Base-by-base conservation (phyloP, 2,329 filamentous ascomycete species). In the Nemania diffusa region DNA sequence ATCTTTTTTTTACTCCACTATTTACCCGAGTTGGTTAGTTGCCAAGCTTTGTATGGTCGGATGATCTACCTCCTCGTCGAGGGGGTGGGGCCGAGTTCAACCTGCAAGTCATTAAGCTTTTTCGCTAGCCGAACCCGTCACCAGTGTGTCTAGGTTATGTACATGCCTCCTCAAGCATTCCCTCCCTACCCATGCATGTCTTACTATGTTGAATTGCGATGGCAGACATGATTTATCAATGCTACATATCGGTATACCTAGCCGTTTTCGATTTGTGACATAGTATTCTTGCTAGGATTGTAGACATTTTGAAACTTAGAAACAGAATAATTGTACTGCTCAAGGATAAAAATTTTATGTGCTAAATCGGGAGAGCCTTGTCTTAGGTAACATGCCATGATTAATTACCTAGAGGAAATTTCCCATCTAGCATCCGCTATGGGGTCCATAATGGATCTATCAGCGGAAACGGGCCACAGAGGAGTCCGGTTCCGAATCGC, bases 21-120 rank as follows among this genome's bases (percentile, higher is more conserved):
- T n/a, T n/a, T n/a, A n/a, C n/a, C n/a, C n/a, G n/a, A n/a, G n/a
- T n/a, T n/a, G n/a, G n/a, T n/a, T n/a, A n/a, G n/a, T n/a, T n/a
- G n/a, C n/a, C n/a, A n/a, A n/a, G n/a, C n/a, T n/a, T n/a, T n/a
- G n/a, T n/a, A n/a, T n/a, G n/a, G n/a, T n/a, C n/a, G n/a, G n/a
- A n/a, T n/a, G n/a, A n/a, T n/a, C n/a, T n/a, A n/a, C n/a, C n/a
- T n/a, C n/a, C n/a, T n/a, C n/a, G n/a, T n/a, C n/a, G n/a, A n/a
- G n/a, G n/a, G n/a, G n/a, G n/a, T n/a, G n/a, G 13, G 34, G n/a
- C 32, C 32, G 57, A 34, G 42, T 26, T 57, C 8, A 17, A 58
- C 42, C 56, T 66, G 67, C 63, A 69, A 63, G 67, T 63, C 67
- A 69, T 66, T 60, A 60, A 62, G 60, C 60, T 51, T 57, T 63